Percentiles rank a stretch among this genome's conserved stretches.
These are phyloP conservation scores for Neurospora sp. DNA, from an alignment of 495 filamentous ascomycete genomes.

Conservation along the genomic window DNA sequence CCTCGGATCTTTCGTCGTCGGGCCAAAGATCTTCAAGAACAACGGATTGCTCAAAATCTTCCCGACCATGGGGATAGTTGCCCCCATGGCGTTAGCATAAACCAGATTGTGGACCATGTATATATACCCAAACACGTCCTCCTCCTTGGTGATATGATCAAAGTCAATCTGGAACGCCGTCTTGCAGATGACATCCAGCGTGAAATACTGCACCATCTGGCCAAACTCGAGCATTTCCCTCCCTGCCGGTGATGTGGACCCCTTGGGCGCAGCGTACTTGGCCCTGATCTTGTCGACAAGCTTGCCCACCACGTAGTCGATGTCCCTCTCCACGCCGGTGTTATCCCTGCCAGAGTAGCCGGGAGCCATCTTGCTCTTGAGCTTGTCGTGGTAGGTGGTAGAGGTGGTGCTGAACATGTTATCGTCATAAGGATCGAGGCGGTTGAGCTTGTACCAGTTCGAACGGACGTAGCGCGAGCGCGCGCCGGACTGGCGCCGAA, in stretches of 20 bases:
- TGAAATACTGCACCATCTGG: constrained; percentile 35
- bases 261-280: constrained; percentile 18
- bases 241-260: constrained; percentile 8
- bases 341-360: constrained; percentile 45
- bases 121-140: constrained; percentile 41
- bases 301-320: constrained; percentile 32
- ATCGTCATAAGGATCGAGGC: constrained; percentile 27
- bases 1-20: constrained; percentile 41
- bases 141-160: constrained; percentile 35
- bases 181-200: constrained; percentile 39
- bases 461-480: constrained; percentile 25
- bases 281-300: constrained; percentile 30
- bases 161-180: constrained; percentile 44
- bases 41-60: constrained; percentile 27
- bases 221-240: constrained; percentile 33
- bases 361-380: constrained; percentile 26
- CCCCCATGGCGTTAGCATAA: constrained; percentile 14
- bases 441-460: constrained; percentile 20
- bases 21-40: constrained; percentile 43
- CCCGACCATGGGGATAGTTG: constrained; percentile 22
- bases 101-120: constrained; percentile 24
- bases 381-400: constrained; percentile 27
- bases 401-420: constrained; percentile 30
- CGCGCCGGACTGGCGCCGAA: constrained; percentile 24
- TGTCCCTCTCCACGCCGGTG: constrained; percentile 30